Conservation (phyloP, 73 alveolate genomes). For the Paramecium sexaurelia region DNA sequence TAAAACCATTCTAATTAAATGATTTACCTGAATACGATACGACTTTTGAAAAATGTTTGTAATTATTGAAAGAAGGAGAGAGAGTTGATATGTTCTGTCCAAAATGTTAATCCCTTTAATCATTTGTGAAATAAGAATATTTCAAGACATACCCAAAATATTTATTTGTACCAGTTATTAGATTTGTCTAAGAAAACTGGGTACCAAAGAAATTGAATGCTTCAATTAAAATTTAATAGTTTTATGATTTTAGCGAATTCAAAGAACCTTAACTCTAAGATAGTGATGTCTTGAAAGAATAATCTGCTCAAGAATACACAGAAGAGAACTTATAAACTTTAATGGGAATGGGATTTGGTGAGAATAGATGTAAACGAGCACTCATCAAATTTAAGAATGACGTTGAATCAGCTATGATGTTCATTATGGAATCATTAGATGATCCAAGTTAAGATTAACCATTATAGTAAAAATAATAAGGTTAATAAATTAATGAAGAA, state of each 20-base stretch:
- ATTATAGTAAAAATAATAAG: conserved; percentile 70
- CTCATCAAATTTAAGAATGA: conserved; percentile 80
- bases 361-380: conserved; percentile 94
- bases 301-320: conserved; percentile 78
- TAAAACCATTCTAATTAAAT: conserved; percentile 79
- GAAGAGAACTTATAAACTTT: conserved; percentile 80
- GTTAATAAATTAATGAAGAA: conserved; percentile 59
- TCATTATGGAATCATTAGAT: conserved; percentile 91
- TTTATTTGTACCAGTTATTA: conserved; percentile 84
- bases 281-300: conserved; percentile 75
- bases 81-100: conserved; percentile 88
- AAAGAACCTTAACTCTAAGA: conserved; percentile 71
- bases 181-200: conserved; percentile 97
- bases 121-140: conserved; percentile 80
- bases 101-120: conserved; percentile 79
- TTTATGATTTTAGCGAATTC: conserved; percentile 81
- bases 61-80: conserved; percentile 87
- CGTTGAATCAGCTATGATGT: conserved; percentile 90
- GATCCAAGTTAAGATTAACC: conserved; percentile 82
- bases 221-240: conserved; percentile 79
- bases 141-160: conserved; percentile 87
- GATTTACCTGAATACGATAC: conserved; percentile 75
- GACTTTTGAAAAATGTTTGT: conserved; percentile 79
- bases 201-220: conserved; percentile 97
- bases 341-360: conserved; percentile 94